A percentile compares a stretch with the other conserved stretches of the same genome.
These are phyloP conservation scores for Schrenkiella parvula DNA, from an alignment of 345 rosid species.

Conservation along the genomic window DNA sequence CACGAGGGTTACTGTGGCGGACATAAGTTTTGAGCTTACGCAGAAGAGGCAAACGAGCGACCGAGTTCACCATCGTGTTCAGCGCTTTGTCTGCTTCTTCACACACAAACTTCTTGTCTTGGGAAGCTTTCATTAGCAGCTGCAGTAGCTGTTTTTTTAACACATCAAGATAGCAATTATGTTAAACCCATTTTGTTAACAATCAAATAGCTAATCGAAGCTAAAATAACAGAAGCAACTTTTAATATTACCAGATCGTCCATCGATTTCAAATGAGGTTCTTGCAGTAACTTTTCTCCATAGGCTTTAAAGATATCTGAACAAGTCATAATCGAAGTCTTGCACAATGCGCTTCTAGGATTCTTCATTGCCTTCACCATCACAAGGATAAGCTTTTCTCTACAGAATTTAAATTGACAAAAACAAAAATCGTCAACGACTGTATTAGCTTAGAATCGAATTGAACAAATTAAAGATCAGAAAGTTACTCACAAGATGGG, in stretches of 20 bases:
- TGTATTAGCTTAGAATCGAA: background rate
- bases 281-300: constrained; percentile 56
- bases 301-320: constrained; percentile 67
- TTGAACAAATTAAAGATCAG: background rate
- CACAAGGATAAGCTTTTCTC: constrained; percentile 69
- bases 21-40: constrained; percentile 51
- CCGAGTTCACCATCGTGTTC: constrained; percentile 49
- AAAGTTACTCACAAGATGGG: constrained; percentile 48
- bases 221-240: background rate
- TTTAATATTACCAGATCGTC: constrained; percentile 48
- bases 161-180: background rate
- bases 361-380: constrained; percentile 82
- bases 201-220: background rate
- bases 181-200: background rate
- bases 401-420: constrained; percentile 12
- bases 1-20: constrained; percentile 56
- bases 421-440: background rate
- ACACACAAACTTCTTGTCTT: constrained; percentile 86
- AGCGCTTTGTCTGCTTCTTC: constrained; percentile 83
- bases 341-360: constrained; percentile 90
- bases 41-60: constrained; percentile 55
- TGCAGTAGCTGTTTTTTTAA: constrained; percentile 13
- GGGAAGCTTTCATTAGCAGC: constrained; percentile 81
- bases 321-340: constrained; percentile 88
- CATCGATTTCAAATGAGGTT: constrained; percentile 45